Base-by-base conservation (phyloP, 371 early-diverging fungal genomes). In the Polyrhizophydium stewartii region DNA sequence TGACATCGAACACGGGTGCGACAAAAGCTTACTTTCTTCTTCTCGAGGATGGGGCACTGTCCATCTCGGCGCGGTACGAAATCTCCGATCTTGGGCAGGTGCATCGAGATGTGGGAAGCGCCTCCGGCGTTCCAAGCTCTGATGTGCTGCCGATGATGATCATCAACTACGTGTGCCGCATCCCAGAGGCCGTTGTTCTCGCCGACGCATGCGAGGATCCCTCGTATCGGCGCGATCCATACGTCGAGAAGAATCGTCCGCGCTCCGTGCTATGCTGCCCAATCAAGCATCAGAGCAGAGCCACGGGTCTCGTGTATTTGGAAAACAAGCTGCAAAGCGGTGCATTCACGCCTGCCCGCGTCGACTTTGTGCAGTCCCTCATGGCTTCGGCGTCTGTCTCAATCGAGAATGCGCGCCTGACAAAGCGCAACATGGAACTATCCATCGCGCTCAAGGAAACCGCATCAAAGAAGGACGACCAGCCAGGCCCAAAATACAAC, bases 351-450 rank as follows among this genome's bases (percentile, higher is more conserved):
- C 61, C 51, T 17, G 64, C 69, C 16, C 61, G 74, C 22, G 60
- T 71, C 27, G 71, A 69, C 28, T 51, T 78, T n/a, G 73, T 78
- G 24, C 71, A 71, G 56, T 71, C 74, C 0, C 40, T 78, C 22
- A 78, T 75, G 74, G 69, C 72, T 32, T 63, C 75, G 0, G 74
- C 72, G 9, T 73, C 75, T 6, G 62, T 78, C 49, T 71, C 75
- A 7, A 78, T 78, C 57, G 75, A 73, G 40, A 78, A 78, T 56
- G 75, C 74, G 21, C 68, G 66, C 40, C 62, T 78, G 30, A 59
- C 58, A 21, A 73, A 73, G 46, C 67, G 66, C 12, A 78, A 78
- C 67, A 61, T 55, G 12, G 75, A 73, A 45, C 62, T 78, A 7
- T 65, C 72, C 9, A 63, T 60, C 6, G 74, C 73, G 0, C 53